A percentile compares a stretch with the other conserved stretches of the same genome.
Conservation (phyloP, 2,329 filamentous ascomycete genomes). For the Penicillium sp. region DNA sequence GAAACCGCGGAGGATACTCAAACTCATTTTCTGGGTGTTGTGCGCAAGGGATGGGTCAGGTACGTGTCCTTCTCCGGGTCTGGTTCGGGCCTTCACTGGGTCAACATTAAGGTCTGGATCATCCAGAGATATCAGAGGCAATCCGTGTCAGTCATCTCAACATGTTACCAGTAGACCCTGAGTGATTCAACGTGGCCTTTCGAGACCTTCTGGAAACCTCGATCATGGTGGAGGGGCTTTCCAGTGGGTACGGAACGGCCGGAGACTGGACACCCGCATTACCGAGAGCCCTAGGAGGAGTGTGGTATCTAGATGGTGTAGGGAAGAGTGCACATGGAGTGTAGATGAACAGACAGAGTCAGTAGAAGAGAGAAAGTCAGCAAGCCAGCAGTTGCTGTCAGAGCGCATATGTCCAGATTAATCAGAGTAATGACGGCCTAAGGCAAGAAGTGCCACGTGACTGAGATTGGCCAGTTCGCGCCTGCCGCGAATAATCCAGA, state of each 20-base stretch:
- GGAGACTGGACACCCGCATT: neutral
- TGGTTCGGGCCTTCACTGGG: conserved; percentile 2
- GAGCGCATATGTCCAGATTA: too few relatives aligned
- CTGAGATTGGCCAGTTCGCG: neutral
- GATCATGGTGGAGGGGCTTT: neutral
- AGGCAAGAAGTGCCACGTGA: too few relatives aligned
- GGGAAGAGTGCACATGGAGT: neutral
- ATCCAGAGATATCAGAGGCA: too few relatives aligned
- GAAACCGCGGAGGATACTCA: conserved; percentile 14
- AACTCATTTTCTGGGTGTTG: conserved; percentile 11
- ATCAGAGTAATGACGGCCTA: too few relatives aligned
- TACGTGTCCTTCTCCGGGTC: conserved; percentile 19
- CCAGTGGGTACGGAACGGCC: conserved; percentile 2
- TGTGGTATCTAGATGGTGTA: neutral
- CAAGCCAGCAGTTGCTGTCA: neutral
- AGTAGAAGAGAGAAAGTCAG: neutral
- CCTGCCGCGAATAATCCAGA: neutral
- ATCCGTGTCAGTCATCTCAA: neutral
- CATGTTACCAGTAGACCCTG: too few relatives aligned
- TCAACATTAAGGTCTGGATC: neutral
- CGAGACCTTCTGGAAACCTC: too few relatives aligned
- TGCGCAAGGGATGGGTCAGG: conserved; percentile 31
- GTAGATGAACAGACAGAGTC: neutral
- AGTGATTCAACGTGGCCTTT: too few relatives aligned
- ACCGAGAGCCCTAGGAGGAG: neutral